A percentile compares a stretch with the other conserved stretches of the same genome.
phyloP scores from a whole-genome alignment of 2,329 filamentous ascomycete species.

The Dryadomyces quercus-mongolicae region DNA sequence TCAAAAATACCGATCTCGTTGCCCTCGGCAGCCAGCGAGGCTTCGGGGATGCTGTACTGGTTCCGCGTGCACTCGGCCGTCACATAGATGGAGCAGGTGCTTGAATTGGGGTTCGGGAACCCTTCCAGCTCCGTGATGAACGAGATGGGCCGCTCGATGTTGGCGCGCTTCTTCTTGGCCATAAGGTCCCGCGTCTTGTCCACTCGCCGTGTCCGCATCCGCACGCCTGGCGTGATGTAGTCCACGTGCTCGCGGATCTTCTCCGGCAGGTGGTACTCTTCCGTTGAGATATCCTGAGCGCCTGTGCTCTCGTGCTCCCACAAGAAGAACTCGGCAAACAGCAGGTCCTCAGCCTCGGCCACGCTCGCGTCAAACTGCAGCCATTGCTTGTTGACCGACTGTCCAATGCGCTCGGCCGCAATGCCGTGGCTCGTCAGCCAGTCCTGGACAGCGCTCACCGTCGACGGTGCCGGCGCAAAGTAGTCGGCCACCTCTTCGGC shows the following conservation, averaged over 20 bases:
- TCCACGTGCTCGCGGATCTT: slow-evolving; percentile 35
- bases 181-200: background rate
- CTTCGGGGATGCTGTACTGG: slow-evolving; percentile 12
- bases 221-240: slow-evolving; percentile 42
- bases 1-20: slow-evolving; percentile 15
- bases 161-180: slow-evolving; percentile 4
- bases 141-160: background rate
- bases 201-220: slow-evolving; percentile 19
- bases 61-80: slow-evolving; percentile 9
- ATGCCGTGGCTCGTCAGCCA: slow-evolving; percentile 21
- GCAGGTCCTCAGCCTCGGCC: slow-evolving; percentile 10
- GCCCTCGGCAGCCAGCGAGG: slow-evolving; percentile 2
- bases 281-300: slow-evolving; percentile 3
- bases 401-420: slow-evolving; percentile 3
- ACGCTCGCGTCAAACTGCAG: slow-evolving; percentile 13
- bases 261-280: slow-evolving; percentile 28
- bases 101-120: slow-evolving; percentile 8
- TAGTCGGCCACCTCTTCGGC: slow-evolving; percentile 21
- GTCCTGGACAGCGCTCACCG: slow-evolving; percentile 17
- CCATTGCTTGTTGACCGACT: slow-evolving; percentile 11
- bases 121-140: slow-evolving; percentile 4
- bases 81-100: slow-evolving; percentile 4
- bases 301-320: slow-evolving; percentile 3
- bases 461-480: slow-evolving; percentile 21
- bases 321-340: slow-evolving; percentile 5